phyloP scores from a whole-genome alignment of 2,329 filamentous ascomycete species.

The Colletotrichum theobromicola region DNA sequence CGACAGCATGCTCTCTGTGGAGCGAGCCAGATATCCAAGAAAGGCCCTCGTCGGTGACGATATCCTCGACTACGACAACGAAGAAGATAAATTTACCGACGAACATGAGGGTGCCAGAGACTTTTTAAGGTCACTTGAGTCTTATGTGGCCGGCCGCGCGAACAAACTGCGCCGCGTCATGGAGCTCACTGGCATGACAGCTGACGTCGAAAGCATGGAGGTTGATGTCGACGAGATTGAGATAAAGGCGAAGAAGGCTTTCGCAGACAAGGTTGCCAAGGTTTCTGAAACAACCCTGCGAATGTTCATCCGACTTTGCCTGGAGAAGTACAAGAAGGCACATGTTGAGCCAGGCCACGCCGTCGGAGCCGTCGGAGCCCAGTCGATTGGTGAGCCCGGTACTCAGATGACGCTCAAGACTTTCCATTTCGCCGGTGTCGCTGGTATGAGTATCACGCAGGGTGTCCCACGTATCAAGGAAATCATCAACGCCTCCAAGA shows the following conservation, averaged over 20 bases:
- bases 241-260: slow-evolving; percentile 37
- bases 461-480: slow-evolving; percentile 99
- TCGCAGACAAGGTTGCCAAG: slow-evolving; percentile 79
- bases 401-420: slow-evolving; percentile 99
- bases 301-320: slow-evolving; percentile 80
- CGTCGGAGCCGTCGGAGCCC: slow-evolving; percentile 93
- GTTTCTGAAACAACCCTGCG: slow-evolving; percentile 77
- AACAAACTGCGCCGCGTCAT: slow-evolving; percentile 51
- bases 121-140: slow-evolving; percentile 80
- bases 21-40: slow-evolving; percentile 69
- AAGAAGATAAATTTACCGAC: slow-evolving; percentile 72
- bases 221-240: slow-evolving; percentile 30
- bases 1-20: slow-evolving; percentile 68
- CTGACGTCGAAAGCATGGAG: slow-evolving; percentile 27
- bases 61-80: slow-evolving; percentile 72
- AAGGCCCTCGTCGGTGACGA: slow-evolving; percentile 67
- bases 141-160: slow-evolving; percentile 70
- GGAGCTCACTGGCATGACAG: slow-evolving; percentile 13
- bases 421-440: slow-evolving; percentile 99
- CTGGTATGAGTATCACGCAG: slow-evolving; percentile 98
- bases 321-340: slow-evolving; percentile 89
- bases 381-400: slow-evolving; percentile 97
- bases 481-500: slow-evolving; percentile 97
- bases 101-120: slow-evolving; percentile 82
- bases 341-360: slow-evolving; percentile 94